Conservation (phyloP, 805 yeast genomes). For the Saccharomyces mikatae region DNA sequence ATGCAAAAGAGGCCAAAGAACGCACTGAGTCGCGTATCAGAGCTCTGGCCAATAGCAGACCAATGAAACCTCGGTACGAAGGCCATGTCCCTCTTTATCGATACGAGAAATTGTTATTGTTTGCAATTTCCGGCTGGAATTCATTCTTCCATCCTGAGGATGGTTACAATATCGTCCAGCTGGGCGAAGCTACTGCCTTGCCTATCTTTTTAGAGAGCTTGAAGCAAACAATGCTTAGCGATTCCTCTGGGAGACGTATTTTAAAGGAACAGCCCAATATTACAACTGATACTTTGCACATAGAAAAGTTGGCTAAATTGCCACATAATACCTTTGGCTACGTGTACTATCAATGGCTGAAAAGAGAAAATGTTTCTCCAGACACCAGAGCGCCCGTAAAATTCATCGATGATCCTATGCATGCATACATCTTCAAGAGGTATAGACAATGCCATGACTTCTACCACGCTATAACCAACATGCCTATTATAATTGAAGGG, state of each 20-base stretch:
- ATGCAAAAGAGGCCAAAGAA: constrained; percentile 33
- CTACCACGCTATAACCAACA: constrained; percentile 83
- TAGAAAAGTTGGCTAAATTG: constrained; percentile 48
- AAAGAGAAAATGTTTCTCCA: constrained; percentile 82
- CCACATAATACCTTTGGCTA: constrained; percentile 71
- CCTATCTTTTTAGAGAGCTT: constrained; percentile 55
- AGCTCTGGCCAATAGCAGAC: constrained; percentile 21
- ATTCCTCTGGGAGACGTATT: constrained; percentile 68
- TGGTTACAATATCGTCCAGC: constrained; percentile 66
- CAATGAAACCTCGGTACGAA: constrained; percentile 41
- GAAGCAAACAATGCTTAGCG: constrained; percentile 66
- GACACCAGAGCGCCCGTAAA: constrained; percentile 87
- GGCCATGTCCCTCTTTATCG: constrained; percentile 71
- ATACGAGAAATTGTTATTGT: constrained; percentile 56
- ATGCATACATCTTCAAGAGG: constrained; percentile 87
- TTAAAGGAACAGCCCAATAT: constrained; percentile 76
- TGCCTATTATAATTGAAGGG: constrained; percentile 92
- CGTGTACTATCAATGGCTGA: constrained; percentile 75
- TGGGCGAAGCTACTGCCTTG: constrained; percentile 87
- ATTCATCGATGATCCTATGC: constrained; percentile 80
- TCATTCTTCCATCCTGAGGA: constrained; percentile 70
- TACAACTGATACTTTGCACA: constrained; percentile 60
- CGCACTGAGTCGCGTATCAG: constrained; percentile 23
- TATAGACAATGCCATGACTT: constrained; percentile 96
- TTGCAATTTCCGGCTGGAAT: constrained; percentile 67